A percentile compares a stretch with the other conserved stretches of the same genome.
phyloP scores from a whole-genome alignment of 2,329 filamentous ascomycete species.

The Lachnellula cervina region DNA sequence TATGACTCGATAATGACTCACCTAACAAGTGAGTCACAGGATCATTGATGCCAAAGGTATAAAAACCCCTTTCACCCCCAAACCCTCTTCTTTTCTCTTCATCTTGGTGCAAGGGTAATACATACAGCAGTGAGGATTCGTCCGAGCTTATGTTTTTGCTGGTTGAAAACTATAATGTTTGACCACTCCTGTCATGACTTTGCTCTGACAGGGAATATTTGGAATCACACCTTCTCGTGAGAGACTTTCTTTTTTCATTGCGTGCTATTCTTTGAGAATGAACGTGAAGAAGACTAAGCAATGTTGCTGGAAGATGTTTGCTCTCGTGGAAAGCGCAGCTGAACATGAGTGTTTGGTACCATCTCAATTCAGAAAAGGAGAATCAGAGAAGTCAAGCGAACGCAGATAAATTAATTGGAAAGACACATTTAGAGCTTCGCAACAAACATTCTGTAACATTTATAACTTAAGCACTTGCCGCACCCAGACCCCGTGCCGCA shows the following conservation, averaged over 20 bases:
- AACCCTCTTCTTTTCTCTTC: background rate
- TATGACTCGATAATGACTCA: too few relatives aligned
- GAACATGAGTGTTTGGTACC: too few relatives aligned
- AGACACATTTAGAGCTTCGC: too few relatives aligned
- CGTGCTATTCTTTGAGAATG: constrained; percentile 36
- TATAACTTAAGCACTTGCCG: background rate
- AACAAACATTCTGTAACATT: background rate
- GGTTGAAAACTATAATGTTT: constrained; percentile 45
- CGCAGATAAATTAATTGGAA: too few relatives aligned
- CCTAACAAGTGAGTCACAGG: too few relatives aligned
- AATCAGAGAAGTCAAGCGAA: background rate
- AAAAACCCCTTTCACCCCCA: background rate
- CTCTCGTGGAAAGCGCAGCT: too few relatives aligned
- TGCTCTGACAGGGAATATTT: constrained; percentile 74
- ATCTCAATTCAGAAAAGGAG: background rate
- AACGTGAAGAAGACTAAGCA: constrained; percentile 41
- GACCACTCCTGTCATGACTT: constrained; percentile 65
- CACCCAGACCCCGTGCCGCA: constrained; percentile 10
- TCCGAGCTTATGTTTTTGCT: constrained; percentile 79
- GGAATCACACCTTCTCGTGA: constrained; percentile 40
- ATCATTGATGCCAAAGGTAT: background rate
- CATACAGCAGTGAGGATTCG: background rate
- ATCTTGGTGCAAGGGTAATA: constrained; percentile 1
- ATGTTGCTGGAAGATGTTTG: too few relatives aligned
- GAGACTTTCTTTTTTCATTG: constrained; percentile 42